Base-by-base conservation (phyloP, 1,284 basidiomycete species). In the Laetiporus sulphureus region DNA sequence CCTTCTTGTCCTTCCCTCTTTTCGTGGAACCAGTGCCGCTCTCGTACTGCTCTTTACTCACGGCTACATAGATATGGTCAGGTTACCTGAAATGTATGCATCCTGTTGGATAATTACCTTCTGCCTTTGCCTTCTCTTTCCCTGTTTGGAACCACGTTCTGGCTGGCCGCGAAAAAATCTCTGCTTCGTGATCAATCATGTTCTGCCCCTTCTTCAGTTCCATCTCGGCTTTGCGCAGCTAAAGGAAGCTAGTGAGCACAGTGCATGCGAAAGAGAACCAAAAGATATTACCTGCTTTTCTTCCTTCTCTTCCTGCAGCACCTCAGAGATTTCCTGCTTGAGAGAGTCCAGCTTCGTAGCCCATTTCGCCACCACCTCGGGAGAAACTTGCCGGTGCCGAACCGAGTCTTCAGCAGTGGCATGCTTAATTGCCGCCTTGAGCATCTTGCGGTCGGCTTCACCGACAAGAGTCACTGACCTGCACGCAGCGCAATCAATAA, bases 121-220 rank as follows among this genome's bases (percentile, higher is more conserved):
- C 80, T 1, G 91, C 74, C 40, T 75, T 76, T 44, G 74, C 67
- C 65, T 91, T 98, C 53, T 97, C 92, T 61, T 86, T 86, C 47
- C 77, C 74, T 19, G 75, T 81, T 65, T 98, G 95, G 77, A 99
- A 99, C 96, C 96, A 99, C 11, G 94, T 97, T 49, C 95, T 73
- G 20, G 92, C 91, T 6, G 96, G 96, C 38, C 95, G 75, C 24
- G 89, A 83, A 62, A 84, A 91, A 55, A 99, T 99, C 66, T 99
- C 96, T n/a, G 77, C 79, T 61, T 90, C 77, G 56, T 99, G 91
- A 60, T 94, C 84, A 41, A 98, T 81, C 75, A 99, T 83, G 61
- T 99, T 99, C 63, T 96, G 80, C 27, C 94, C 91, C 65, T 98
- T 99, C 53, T 77, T 83, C 16, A 99, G 58, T 63, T 99, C 91